A percentile compares a stretch with the other conserved stretches of the same genome.
Conservation (phyloP, 129 eudicot genomes). For the Flaveria brownii region DNA sequence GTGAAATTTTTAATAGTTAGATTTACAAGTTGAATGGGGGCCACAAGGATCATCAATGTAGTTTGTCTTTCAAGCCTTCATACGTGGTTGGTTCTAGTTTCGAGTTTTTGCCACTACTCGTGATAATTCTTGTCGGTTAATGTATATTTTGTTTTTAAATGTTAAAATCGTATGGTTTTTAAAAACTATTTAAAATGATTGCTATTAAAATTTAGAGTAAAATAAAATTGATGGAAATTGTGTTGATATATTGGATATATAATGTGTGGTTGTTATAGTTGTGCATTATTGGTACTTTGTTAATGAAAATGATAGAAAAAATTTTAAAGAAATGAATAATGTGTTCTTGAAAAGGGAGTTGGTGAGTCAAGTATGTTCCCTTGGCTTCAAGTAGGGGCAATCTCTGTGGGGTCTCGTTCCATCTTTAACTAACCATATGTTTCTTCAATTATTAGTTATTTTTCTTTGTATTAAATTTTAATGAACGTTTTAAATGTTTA, state of each 20-base stretch:
- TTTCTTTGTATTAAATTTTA: not conserved
- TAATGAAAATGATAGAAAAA: not conserved
- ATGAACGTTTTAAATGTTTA: too few species aligned
- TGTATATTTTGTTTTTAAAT: not conserved
- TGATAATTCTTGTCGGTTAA: not conserved
- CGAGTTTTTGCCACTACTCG: slow-evolving; percentile 8
- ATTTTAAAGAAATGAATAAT: not conserved
- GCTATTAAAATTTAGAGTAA: too few species aligned
- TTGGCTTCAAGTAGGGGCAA: slow-evolving; percentile 45
- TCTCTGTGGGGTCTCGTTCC: slow-evolving; percentile 19
- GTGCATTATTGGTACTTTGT: not conserved
- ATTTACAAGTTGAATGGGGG: slow-evolving; percentile 23
- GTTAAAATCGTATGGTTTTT: not conserved
- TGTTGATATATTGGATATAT: not conserved
- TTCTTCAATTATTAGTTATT: not conserved
- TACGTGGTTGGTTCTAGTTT: slow-evolving; percentile 26
- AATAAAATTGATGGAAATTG: not conserved
- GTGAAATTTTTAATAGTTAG: not conserved
- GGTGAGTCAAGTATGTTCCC: slow-evolving; percentile 41
- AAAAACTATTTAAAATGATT: not conserved
- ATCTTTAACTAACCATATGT: slow-evolving; percentile 17
- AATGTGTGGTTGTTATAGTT: not conserved
- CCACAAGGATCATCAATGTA: slow-evolving; percentile 30
- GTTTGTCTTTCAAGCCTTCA: slow-evolving; percentile 35
- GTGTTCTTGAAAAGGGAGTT: slow-evolving; percentile 25